A percentile compares a stretch with the other conserved stretches of the same genome.
Evolutionary conservation across 2,329 filamentous ascomycete genomes (phyloP).

Genomic region (Verticillium nonalfalfae): DNA sequence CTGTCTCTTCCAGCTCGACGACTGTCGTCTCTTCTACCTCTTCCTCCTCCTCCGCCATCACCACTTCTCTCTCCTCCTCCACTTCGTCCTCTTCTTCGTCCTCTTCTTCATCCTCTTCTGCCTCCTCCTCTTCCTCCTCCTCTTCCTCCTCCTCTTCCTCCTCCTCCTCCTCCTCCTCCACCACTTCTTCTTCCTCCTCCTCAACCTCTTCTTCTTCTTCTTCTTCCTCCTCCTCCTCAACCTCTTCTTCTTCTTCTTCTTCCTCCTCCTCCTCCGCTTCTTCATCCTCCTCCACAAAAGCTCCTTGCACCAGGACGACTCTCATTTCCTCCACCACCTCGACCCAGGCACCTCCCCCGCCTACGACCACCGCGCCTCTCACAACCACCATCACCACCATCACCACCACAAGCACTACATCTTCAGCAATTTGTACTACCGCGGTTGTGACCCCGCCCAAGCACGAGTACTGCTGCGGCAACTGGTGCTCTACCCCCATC

Average conservation of each 20-base stretch:
- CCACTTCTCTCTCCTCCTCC: too few species aligned
- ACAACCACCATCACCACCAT: conserved; percentile 21
- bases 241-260: conserved; percentile 7
- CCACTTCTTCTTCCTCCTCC: neutral
- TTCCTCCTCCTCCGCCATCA: too few species aligned
- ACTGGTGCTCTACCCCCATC: conserved; percentile 45
- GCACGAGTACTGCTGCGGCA: conserved; percentile 49
- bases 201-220: neutral
- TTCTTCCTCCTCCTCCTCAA: conserved; percentile 6
- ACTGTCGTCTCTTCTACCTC: too few species aligned
- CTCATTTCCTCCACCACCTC: conserved; percentile 7
- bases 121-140: too few species aligned
- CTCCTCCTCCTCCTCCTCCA: too few species aligned
- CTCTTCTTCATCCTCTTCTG: too few species aligned
- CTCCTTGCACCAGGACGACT: conserved; percentile 8
- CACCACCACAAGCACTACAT: conserved; percentile 18
- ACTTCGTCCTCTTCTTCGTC: too few species aligned
- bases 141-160: too few species aligned
- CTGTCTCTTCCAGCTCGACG: too few species aligned
- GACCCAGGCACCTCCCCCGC: conserved; percentile 11
- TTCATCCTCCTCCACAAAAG: conserved; percentile 10
- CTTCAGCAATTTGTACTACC: conserved; percentile 37
- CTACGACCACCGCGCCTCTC: conserved; percentile 14
- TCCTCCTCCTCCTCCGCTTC: conserved; percentile 10
- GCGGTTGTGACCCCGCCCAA: conserved; percentile 35